phyloP scores from a whole-genome alignment of 192 early-diverging fungal genomes.

The Podila epicladia region DNA sequence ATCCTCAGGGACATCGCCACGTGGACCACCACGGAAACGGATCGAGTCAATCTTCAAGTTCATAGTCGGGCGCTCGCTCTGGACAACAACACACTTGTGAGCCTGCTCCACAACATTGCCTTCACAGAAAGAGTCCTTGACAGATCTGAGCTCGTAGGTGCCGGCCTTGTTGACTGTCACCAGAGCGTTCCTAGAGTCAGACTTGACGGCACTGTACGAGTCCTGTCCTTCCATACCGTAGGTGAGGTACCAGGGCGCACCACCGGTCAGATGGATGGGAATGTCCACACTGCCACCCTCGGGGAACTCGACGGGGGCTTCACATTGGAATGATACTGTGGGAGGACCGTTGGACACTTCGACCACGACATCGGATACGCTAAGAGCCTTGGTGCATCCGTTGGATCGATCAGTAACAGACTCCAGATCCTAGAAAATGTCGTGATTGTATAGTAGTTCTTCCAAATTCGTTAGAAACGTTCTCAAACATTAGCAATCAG shows the following conservation, averaged over 20 bases:
- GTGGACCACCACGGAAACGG: slow-evolving; percentile 43
- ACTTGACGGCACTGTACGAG: not conserved
- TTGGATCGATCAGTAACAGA: slow-evolving; percentile 37
- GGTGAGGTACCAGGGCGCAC: slow-evolving; percentile 25
- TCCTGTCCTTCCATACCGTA: slow-evolving; percentile 31
- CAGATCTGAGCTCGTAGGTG: slow-evolving; percentile 22
- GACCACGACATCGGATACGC: slow-evolving; percentile 31
- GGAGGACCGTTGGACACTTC: slow-evolving; percentile 42
- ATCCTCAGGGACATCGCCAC: slow-evolving; percentile 37
- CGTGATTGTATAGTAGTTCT: not conserved
- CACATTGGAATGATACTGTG: slow-evolving; percentile 44
- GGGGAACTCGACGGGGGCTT: slow-evolving; percentile 27
- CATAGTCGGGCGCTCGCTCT: slow-evolving; percentile 40
- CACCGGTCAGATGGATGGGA: slow-evolving; percentile 41
- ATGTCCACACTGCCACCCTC: slow-evolving; percentile 28
- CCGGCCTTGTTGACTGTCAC: slow-evolving; percentile 28
- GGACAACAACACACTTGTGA: slow-evolving; percentile 21
- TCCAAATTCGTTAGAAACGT: not conserved
- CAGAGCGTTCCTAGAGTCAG: slow-evolving; percentile 26
- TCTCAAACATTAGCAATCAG: not conserved
- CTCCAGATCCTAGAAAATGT: slow-evolving; percentile 19
- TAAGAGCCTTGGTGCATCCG: slow-evolving; percentile 33
- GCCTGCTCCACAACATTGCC: slow-evolving; percentile 37
- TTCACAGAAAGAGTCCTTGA: slow-evolving; percentile 34
- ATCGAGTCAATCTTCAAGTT: slow-evolving; percentile 48